A percentile compares a stretch with the other conserved stretches of the same genome.
Conservation (phyloP, 768 basidiomycete genomes). For the Mycena vulgaris region DNA sequence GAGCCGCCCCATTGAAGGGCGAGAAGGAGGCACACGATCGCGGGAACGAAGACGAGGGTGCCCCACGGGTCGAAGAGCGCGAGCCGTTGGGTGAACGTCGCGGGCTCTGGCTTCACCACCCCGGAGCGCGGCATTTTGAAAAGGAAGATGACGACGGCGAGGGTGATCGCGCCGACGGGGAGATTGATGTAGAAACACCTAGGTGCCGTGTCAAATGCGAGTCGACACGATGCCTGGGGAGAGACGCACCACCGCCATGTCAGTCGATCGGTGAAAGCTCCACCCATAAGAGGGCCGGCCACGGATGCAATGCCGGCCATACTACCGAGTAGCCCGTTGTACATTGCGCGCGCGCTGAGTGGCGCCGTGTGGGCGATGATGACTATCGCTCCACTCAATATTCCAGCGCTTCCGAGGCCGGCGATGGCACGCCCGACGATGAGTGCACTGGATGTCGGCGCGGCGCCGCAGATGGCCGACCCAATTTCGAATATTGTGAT, state of each 20-base stretch:
- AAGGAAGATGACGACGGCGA: slow-evolving; percentile 23
- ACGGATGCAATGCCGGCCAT: slow-evolving; percentile 20
- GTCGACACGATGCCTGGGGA: too few relatives aligned
- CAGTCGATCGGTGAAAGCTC: slow-evolving; percentile 42
- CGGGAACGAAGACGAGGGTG: slow-evolving; percentile 33
- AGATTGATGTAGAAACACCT: slow-evolving; percentile 23
- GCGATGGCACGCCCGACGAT: slow-evolving; percentile 60
- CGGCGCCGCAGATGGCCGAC: slow-evolving; percentile 56
- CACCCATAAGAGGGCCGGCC: slow-evolving; percentile 45
- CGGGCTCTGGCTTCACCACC: neutral
- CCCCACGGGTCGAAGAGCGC: slow-evolving; percentile 38
- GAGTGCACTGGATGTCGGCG: slow-evolving; percentile 42
- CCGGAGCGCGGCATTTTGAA: slow-evolving; percentile 12
- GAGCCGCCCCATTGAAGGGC: neutral
- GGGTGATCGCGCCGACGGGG: slow-evolving; percentile 19
- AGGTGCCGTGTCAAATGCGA: slow-evolving; percentile 32
- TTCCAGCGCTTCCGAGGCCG: slow-evolving; percentile 59
- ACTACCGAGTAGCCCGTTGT: slow-evolving; percentile 56
- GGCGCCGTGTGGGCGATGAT: too few relatives aligned
- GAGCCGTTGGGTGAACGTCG: slow-evolving; percentile 18
- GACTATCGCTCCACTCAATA: too few relatives aligned
- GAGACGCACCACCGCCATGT: too few relatives aligned
- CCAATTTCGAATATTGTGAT: slow-evolving; percentile 59
- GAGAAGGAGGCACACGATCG: slow-evolving; percentile 32
- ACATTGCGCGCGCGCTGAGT: too few relatives aligned